These are phyloP conservation scores for Tricholoma sp. DNA, from an alignment of 768 basidiomycete genomes.

Conservation along the genomic window DNA sequence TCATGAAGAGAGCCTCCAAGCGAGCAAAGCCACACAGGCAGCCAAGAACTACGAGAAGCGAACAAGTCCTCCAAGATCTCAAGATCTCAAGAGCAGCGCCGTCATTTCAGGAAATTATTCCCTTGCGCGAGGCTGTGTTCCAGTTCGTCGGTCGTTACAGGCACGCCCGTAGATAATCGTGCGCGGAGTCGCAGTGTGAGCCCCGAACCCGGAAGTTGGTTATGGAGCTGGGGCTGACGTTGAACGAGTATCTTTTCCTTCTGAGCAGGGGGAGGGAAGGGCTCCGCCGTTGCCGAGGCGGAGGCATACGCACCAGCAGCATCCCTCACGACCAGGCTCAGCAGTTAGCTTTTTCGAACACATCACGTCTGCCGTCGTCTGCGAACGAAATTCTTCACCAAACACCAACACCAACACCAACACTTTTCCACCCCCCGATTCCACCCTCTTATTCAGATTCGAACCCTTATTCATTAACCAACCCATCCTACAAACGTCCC, in stretches of 20 bases:
- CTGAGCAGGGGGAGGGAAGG: neutral
- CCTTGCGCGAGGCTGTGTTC: conserved; percentile 24
- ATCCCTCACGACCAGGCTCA: conserved; percentile 36
- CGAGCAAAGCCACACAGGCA: conserved; percentile 63
- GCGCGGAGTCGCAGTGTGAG: neutral
- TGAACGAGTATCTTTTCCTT: neutral
- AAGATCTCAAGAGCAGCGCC: conserved; percentile 63
- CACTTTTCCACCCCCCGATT: neutral
- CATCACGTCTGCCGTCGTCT: conserved; percentile 30
- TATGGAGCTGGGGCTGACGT: neutral
- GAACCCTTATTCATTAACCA: neutral
- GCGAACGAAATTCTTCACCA: neutral
- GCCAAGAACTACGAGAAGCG: conserved; percentile 66
- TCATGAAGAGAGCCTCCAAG: conserved; percentile 69
- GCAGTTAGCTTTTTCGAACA: conserved; percentile 41
- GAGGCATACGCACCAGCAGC: conserved; percentile 20
- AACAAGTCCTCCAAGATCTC: conserved; percentile 67
- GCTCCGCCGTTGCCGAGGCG: conserved; percentile 25
- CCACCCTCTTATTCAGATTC: neutral
- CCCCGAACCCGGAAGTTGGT: neutral
- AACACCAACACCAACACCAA: neutral
- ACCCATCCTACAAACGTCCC: neutral
- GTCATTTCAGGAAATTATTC: conserved; percentile 27
- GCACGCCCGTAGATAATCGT: conserved; percentile 24
- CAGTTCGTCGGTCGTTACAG: conserved; percentile 29